These are phyloP conservation scores for Camellia sinensis DNA, from an alignment of 148 eudicot genomes.

Conservation along the genomic window DNA sequence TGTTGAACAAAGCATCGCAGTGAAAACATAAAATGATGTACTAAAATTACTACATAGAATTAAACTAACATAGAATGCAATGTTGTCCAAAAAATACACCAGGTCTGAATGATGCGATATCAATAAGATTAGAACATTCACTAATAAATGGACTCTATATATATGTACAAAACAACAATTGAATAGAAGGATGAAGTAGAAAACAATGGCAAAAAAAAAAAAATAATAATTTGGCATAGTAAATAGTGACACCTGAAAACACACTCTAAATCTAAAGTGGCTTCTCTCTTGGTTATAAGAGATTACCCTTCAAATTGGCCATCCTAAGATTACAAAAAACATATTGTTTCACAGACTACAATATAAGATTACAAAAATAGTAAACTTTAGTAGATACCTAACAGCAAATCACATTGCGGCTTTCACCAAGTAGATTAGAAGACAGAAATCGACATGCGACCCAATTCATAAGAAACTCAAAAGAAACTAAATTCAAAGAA, in stretches of 20 bases:
- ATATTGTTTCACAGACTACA: not conserved
- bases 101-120: not conserved
- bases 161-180: not conserved
- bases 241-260: too few species aligned
- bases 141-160: not conserved
- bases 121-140: not conserved
- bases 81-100: not conserved
- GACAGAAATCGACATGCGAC: not conserved
- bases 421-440: not conserved
- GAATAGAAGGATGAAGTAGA: not conserved
- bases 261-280: not conserved
- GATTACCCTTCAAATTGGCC: not conserved
- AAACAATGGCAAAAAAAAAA: not conserved
- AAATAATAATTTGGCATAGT: not conserved
- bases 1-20: not conserved
- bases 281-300: not conserved
- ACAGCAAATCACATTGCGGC: not conserved
- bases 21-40: not conserved
- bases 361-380: not conserved
- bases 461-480: not conserved
- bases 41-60: not conserved
- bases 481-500: not conserved
- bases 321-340: not conserved
- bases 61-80: not conserved
- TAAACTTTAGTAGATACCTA: too few species aligned